phyloP scores from a whole-genome alignment of 2,329 filamentous ascomycete genomes.

The Verticillium albo-atrum region DNA sequence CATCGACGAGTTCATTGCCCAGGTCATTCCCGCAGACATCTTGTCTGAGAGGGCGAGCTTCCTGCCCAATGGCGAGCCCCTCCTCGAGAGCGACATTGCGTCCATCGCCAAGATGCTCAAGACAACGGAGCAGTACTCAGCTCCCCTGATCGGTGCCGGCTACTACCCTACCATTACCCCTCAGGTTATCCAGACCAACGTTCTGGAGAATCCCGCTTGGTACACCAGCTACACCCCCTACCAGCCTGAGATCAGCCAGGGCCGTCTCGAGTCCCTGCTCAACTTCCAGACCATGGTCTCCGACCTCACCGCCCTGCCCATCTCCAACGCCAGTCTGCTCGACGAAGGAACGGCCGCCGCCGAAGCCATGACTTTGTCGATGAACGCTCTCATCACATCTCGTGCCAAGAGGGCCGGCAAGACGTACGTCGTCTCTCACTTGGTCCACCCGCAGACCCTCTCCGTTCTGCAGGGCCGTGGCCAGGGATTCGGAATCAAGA shows the following conservation, averaged over 20 bases:
- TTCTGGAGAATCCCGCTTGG: conserved; percentile 91
- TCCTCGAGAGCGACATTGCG: conserved; percentile 57
- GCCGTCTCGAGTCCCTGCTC: conserved; percentile 82
- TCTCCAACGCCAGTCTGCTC: conserved; percentile 85
- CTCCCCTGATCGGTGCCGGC: conserved; percentile 71
- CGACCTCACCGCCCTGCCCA: conserved; percentile 80
- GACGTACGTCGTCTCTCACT: conserved; percentile 77
- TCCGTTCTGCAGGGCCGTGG: conserved; percentile 80
- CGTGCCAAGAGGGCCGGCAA: conserved; percentile 72
- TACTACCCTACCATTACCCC: conserved; percentile 87
- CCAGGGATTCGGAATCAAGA: conserved; percentile 83
- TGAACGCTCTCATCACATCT: conserved; percentile 68
- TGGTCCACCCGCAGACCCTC: conserved; percentile 81
- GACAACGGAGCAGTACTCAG: conserved; percentile 29
- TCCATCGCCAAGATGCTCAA: conserved; percentile 29
- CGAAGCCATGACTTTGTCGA: conserved; percentile 91
- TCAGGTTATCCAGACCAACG: conserved; percentile 86
- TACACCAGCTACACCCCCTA: conserved; percentile 98
- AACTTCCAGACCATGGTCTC: conserved; percentile 95
- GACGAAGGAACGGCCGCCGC: conserved; percentile 91
- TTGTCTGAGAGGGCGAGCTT: conserved; percentile 64
- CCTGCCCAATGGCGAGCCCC: conserved; percentile 37
- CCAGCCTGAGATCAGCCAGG: conserved; percentile 96
- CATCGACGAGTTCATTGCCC: conserved; percentile 77
- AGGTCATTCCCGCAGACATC: conserved; percentile 80